Conservation (phyloP, 2,329 filamentous ascomycete species). For the Beauveria rudraprayagi region DNA sequence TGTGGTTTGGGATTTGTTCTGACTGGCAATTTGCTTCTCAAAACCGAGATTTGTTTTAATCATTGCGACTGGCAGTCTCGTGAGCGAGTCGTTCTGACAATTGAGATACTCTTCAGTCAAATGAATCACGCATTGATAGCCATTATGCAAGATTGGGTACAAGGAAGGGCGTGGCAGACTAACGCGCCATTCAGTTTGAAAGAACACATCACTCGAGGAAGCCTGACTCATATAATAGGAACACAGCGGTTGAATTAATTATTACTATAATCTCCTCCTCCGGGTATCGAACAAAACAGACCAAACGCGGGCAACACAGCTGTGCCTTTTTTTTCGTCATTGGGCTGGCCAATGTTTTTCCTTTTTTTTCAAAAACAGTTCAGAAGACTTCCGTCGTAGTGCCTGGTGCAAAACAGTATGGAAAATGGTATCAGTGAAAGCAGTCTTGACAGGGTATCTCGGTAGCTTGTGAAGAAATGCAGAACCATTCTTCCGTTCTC, state of each 20-base stretch:
- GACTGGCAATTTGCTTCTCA: no score
- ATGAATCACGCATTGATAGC: no score
- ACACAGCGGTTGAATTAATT: slow-evolving; percentile 34
- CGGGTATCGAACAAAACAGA: slow-evolving; percentile 33
- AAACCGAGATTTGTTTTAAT: no score
- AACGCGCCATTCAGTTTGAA: not conserved
- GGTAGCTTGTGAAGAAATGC: slow-evolving; percentile 45
- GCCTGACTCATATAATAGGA: not conserved
- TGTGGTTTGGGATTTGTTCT: no score
- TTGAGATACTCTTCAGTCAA: no score
- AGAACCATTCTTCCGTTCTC: slow-evolving; percentile 42
- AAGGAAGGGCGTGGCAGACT: no score
- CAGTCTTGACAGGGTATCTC: slow-evolving; percentile 49
- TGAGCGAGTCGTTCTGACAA: no score
- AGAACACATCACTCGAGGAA: not conserved
- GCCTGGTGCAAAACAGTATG: slow-evolving; percentile 22
- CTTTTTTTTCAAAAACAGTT: slow-evolving; percentile 5
- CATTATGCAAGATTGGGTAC: no score
- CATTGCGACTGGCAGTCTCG: no score
- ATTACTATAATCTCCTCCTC: slow-evolving; percentile 31
- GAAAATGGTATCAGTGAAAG: slow-evolving; percentile 36
- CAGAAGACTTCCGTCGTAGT: slow-evolving; percentile 11
- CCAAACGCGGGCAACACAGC: slow-evolving; percentile 13
- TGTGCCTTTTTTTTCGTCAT: slow-evolving; percentile 18
- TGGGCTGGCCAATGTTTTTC: slow-evolving; percentile 9